Evolutionary conservation across 768 basidiomycete species (phyloP), one percentile per base, ranked within the genome.

Genomic region (Tremella fuciformis): DNA sequence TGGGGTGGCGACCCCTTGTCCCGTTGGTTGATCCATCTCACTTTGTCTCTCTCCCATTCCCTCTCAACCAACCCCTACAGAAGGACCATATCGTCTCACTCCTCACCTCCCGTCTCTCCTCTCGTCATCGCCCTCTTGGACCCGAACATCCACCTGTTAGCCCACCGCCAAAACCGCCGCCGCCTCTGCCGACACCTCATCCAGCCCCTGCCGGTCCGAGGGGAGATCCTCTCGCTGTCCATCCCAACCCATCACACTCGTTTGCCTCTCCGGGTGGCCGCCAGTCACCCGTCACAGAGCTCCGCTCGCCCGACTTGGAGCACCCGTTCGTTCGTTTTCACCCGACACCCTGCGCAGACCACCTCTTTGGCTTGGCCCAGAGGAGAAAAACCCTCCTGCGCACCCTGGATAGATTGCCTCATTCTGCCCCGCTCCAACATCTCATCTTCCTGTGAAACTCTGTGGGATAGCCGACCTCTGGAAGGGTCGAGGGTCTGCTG

Each of bases 11-110:
- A 4, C 4, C 8, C 22, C 42, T 46, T 46, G 42, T 18, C 42
- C 42, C n/a, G 42, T 52, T 52, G 51, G 37, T 52, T 39, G 51
- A 52, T 38, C 8, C 37, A 34, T 34, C 26, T 18, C 51, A 29
- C 34, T n/a, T 34, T 37, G 18, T 34, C 29, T 29, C 51, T n/a
- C 51, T 22, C 51, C n/a, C 51, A 4, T 19, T 52, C 7, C 34
- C 26, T 37, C 42, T 22, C 42, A 46, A n/a, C 42, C 42, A 46
- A 46, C 42, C 25, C 38, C 29, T 19, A 8, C 25, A 22, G 13
- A 18, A 18, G n/a, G 13, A 4, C 22, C 42, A 46, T 46, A 46
- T 46, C 51, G 18, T 52, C 51, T n/a, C 18, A 24, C 38, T 21
- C 3, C 51, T n/a, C 11, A 2, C 24, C 16, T 38, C 51, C 8